Evolutionary conservation across 2,329 filamentous ascomycete species (phyloP).

Genomic region (Nemania sp.): DNA sequence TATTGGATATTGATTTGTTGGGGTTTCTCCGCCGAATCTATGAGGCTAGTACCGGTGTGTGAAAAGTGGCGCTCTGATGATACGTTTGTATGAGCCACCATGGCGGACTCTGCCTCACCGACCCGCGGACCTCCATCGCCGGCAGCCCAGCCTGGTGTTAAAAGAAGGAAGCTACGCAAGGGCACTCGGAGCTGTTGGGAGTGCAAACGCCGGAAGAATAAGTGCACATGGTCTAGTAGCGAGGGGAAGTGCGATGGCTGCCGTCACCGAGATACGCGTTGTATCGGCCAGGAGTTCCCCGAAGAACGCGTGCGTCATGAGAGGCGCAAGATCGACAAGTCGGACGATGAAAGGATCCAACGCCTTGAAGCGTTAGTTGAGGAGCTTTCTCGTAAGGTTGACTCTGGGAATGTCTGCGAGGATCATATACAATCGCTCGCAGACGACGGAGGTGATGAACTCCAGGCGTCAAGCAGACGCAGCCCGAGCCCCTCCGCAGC

Average conservation of each 20-base stretch:
- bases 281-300: conserved; percentile 32
- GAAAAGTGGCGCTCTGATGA: neutral
- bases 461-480: neutral
- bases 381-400: conserved; percentile 21
- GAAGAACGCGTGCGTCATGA: conserved; percentile 14
- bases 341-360: conserved; percentile 23
- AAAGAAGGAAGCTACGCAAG: conserved; percentile 35
- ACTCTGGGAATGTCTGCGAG: neutral
- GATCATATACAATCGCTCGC: neutral
- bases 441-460: conserved; percentile 10
- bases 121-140: conserved; percentile 12
- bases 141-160: conserved; percentile 7
- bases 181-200: conserved; percentile 39
- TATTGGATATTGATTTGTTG: neutral
- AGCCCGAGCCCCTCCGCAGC: neutral
- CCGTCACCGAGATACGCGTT: conserved; percentile 28
- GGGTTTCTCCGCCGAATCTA: neutral
- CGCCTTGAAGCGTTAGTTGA: conserved; percentile 32
- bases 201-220: conserved; percentile 39
- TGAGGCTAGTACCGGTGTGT: neutral
- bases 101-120: conserved; percentile 17
- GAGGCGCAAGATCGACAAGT: conserved; percentile 7
- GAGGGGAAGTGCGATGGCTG: conserved; percentile 33
- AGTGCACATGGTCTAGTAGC: conserved; percentile 32
- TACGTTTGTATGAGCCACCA: conserved; percentile 3